These are phyloP conservation scores for Brassica incana DNA, from an alignment of 345 rosid species.

Conservation along the genomic window DNA sequence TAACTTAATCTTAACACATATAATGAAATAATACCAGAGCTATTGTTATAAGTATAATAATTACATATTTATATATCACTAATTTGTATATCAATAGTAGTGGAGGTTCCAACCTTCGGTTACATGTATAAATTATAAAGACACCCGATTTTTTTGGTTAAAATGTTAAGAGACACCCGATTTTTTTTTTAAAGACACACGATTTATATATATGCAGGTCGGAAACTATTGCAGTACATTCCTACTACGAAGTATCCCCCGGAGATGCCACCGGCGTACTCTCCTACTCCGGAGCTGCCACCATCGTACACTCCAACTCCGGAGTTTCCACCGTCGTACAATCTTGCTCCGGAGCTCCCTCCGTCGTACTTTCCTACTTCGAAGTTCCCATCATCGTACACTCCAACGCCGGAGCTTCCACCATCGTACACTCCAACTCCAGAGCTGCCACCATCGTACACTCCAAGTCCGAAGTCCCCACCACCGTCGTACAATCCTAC, in stretches of 20 bases:
- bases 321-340: background rate
- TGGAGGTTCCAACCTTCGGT: background rate
- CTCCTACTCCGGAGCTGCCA: background rate
- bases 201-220: background rate
- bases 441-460: background rate
- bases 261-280: background rate
- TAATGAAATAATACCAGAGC: background rate
- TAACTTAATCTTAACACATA: background rate
- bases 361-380: constrained; percentile 4
- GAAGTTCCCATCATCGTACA: background rate
- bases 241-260: background rate
- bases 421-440: background rate
- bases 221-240: background rate
- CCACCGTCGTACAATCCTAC: background rate
- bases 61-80: background rate
- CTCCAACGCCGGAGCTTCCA: background rate
- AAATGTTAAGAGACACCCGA: background rate
- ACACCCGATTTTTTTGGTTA: background rate
- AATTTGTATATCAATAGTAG: background rate
- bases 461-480: background rate
- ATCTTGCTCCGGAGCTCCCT: background rate
- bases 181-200: background rate
- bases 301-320: background rate
- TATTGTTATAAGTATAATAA: background rate
- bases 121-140: background rate